Percentiles rank a stretch among this genome's conserved stretches.
Conservation (phyloP, 2,329 filamentous ascomycete genomes). For the Aspergillus novofumigatus region DNA sequence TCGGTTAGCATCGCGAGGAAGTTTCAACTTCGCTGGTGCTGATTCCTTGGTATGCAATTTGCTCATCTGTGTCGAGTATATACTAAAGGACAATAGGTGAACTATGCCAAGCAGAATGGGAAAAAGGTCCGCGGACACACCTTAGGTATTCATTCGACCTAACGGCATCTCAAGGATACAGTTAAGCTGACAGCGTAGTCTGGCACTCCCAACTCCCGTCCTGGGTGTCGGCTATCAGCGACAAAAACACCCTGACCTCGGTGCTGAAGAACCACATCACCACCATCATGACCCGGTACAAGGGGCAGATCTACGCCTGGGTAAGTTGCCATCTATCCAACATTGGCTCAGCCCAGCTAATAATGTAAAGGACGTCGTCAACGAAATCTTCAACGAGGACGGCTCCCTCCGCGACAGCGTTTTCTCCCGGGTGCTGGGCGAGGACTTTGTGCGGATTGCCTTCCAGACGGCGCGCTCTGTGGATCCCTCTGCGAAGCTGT, state of each 20-base stretch:
- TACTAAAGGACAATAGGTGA: constrained; percentile 46
- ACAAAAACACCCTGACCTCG: constrained; percentile 46
- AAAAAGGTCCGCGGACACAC: constrained; percentile 60
- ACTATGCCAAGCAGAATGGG: constrained; percentile 34
- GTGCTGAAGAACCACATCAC: constrained; percentile 48
- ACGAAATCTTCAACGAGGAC: constrained; percentile 46
- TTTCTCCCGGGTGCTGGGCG: constrained; percentile 65
- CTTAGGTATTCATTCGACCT: constrained; percentile 44
- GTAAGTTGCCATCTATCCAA: constrained; percentile 8
- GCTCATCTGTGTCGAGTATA: constrained; percentile 57
- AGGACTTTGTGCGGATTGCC: constrained; percentile 65
- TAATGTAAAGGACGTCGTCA: constrained; percentile 24
- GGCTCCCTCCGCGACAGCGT: constrained; percentile 57
- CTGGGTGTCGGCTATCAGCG: constrained; percentile 48
- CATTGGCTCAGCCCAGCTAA: not conserved
- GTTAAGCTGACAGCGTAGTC: constrained; percentile 8
- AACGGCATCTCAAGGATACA: constrained; percentile 22
- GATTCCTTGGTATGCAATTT: constrained; percentile 40
- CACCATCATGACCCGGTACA: constrained; percentile 31
- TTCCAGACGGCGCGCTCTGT: constrained; percentile 64
- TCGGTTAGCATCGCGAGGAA: constrained; percentile 37
- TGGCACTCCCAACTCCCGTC: constrained; percentile 39
- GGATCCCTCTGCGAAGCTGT: constrained; percentile 65
- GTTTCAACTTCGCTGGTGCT: constrained; percentile 55
- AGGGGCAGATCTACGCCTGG: constrained; percentile 35